Evolutionary conservation across 1,139 yeast genomes (phyloP).

Genomic region (Yamadazyma atlantica): DNA sequence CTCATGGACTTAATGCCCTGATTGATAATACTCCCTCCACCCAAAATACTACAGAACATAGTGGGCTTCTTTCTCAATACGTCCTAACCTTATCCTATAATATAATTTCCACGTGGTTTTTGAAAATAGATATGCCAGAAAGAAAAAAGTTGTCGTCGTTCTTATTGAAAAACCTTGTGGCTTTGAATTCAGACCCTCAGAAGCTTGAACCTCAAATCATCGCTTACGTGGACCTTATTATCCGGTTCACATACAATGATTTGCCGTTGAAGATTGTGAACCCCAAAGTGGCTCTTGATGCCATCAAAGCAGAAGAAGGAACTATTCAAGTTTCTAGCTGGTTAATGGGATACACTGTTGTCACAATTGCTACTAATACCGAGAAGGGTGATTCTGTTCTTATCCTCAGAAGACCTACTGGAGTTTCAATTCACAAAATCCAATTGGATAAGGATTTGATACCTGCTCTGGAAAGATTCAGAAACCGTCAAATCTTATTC

Average conservation of each 20-base stretch:
- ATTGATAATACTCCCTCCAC: conserved; percentile 53
- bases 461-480: conserved; percentile 7
- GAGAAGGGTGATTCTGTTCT: conserved; percentile 54
- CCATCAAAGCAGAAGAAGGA: conserved; percentile 17
- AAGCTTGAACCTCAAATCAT: conserved; percentile 50
- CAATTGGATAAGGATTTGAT: conserved; percentile 34
- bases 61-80: conserved; percentile 57
- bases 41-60: conserved; percentile 34
- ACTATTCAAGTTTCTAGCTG: conserved; percentile 45
- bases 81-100: conserved; percentile 63
- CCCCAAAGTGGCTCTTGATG: conserved; percentile 17
- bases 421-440: conserved; percentile 51
- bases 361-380: conserved; percentile 56
- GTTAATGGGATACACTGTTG: conserved; percentile 60
- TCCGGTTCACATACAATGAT: conserved; percentile 67
- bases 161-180: conserved; percentile 56
- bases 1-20: conserved; percentile 44
- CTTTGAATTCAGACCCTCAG: conserved; percentile 30
- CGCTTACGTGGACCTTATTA: conserved; percentile 67
- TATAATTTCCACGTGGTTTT: conserved; percentile 72
- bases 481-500: conserved; percentile 12
- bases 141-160: conserved; percentile 62
- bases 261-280: conserved; percentile 50
- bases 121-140: conserved; percentile 60
- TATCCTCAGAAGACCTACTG: conserved; percentile 66